Conservation (phyloP, 108 stramenopile genomes). For the Discostella pseudostelligera region DNA sequence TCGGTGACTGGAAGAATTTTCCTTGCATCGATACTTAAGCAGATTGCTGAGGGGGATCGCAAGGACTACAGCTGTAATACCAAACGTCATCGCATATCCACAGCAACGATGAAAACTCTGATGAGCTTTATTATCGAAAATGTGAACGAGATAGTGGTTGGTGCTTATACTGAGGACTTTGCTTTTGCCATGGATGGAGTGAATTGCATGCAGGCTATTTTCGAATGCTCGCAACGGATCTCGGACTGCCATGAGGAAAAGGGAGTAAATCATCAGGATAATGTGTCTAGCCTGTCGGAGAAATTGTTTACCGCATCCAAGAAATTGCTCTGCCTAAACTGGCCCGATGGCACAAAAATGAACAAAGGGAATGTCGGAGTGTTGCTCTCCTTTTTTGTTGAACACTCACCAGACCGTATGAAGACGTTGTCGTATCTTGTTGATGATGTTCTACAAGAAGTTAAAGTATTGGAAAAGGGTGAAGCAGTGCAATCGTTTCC, state of each 20-base stretch:
- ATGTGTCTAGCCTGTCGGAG: slow-evolving; percentile 6
- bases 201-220: slow-evolving; percentile 34
- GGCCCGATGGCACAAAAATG: slow-evolving; percentile 49
- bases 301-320: slow-evolving; percentile 35
- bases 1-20: slow-evolving; percentile 23
- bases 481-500: slow-evolving; percentile 44
- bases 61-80: background rate
- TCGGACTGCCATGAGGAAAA: slow-evolving; percentile 4
- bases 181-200: slow-evolving; percentile 55
- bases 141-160: slow-evolving; percentile 34
- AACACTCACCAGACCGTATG: slow-evolving; percentile 38
- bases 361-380: slow-evolving; percentile 49
- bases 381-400: slow-evolving; percentile 41
- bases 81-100: slow-evolving; percentile 9
- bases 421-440: slow-evolving; percentile 32
- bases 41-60: slow-evolving; percentile 42
- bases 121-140: slow-evolving; percentile 22
- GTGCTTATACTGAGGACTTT: slow-evolving; percentile 41
- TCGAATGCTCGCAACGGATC: slow-evolving; percentile 33
- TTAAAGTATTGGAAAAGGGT: slow-evolving; percentile 45
- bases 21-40: slow-evolving; percentile 32
- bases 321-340: slow-evolving; percentile 29
- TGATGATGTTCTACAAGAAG: slow-evolving; percentile 38
- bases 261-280: slow-evolving; percentile 3
- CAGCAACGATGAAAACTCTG: slow-evolving; percentile 12